Evolutionary conservation across 2,329 filamentous ascomycete genomes (phyloP).

Genomic region (Fusarium clavum): DNA sequence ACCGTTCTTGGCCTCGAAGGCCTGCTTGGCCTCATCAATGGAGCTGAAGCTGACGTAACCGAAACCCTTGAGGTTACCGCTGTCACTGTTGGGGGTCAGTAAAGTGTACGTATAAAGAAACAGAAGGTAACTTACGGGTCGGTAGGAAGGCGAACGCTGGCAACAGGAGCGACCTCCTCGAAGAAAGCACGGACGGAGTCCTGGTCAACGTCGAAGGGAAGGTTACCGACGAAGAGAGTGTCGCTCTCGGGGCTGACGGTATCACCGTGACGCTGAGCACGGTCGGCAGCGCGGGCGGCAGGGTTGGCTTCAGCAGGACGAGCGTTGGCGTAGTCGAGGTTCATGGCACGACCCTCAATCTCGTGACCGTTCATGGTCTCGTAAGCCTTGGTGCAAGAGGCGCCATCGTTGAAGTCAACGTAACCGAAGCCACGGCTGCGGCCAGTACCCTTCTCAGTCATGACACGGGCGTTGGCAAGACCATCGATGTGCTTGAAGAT

Average conservation of each 20-base stretch:
- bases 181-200: slow-evolving; percentile 81
- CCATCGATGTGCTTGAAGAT: slow-evolving; percentile 86
- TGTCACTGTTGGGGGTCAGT: slow-evolving; percentile 65
- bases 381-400: slow-evolving; percentile 76
- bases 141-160: slow-evolving; percentile 87
- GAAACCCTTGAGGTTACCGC: slow-evolving; percentile 89
- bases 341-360: slow-evolving; percentile 79
- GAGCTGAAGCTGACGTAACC: slow-evolving; percentile 88
- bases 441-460: slow-evolving; percentile 83
- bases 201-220: slow-evolving; percentile 86
- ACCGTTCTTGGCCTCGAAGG: slow-evolving; percentile 77
- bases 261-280: slow-evolving; percentile 80
- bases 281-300: slow-evolving; percentile 70
- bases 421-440: slow-evolving; percentile 95
- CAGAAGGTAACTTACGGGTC: slow-evolving; percentile 68
- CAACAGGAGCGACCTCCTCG: slow-evolving; percentile 74
- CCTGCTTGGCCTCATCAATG: slow-evolving; percentile 84
- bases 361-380: slow-evolving; percentile 80
- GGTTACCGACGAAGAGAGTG: slow-evolving; percentile 92
- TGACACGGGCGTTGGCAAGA: slow-evolving; percentile 78
- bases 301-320: slow-evolving; percentile 67
- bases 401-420: slow-evolving; percentile 81
- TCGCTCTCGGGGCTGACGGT: slow-evolving; percentile 81
- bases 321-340: slow-evolving; percentile 81
- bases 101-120: not conserved